Percentiles rank a stretch among this genome's conserved stretches.
These are phyloP conservation scores for Elsinoe necatrix DNA, from an alignment of 2,329 filamentous ascomycete genomes.

Conservation along the genomic window DNA sequence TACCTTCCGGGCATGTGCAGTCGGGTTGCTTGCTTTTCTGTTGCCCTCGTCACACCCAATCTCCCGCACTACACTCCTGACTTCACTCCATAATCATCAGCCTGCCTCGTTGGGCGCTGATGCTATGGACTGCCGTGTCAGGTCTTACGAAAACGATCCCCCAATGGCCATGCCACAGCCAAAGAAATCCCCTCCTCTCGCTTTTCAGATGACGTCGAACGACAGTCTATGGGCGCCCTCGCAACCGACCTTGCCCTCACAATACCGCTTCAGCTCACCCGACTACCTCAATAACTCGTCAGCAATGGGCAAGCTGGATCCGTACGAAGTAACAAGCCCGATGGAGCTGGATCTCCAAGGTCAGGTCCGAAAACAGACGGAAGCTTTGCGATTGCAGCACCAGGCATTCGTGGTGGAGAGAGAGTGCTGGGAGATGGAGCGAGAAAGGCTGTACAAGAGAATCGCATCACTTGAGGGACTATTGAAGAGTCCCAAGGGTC, in stretches of 20 bases:
- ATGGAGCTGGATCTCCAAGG: slow-evolving; percentile 24
- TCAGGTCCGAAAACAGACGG: slow-evolving; percentile 29
- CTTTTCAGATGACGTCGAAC: slow-evolving; percentile 30
- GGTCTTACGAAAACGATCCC: slow-evolving; percentile 10
- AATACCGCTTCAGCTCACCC: slow-evolving; percentile 10
- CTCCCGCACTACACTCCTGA: not conserved
- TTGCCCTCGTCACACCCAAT: slow-evolving; percentile 9
- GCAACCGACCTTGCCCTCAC: slow-evolving; percentile 6
- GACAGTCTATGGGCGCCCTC: slow-evolving; percentile 26
- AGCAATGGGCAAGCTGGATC: not conserved
- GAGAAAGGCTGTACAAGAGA: slow-evolving; percentile 26
- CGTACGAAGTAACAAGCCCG: slow-evolving; percentile 13
- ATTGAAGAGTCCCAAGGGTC: slow-evolving; percentile 27
- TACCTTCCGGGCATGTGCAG: not conserved
- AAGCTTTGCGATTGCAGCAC: slow-evolving; percentile 27
- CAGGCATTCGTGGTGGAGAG: slow-evolving; percentile 30
- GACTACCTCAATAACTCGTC: slow-evolving; percentile 15
- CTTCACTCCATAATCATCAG: not conserved
- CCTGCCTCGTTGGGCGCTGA: not conserved
- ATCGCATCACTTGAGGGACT: slow-evolving; percentile 29
- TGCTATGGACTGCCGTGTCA: not conserved
- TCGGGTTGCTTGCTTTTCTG: slow-evolving; percentile 6
- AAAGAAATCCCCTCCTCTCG: slow-evolving; percentile 30
- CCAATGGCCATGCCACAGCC: slow-evolving; percentile 14
- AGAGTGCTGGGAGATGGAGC: slow-evolving; percentile 29